These are phyloP conservation scores for Pleurotus tuber-regium DNA, from an alignment of 768 basidiomycete species.

Conservation along the genomic window DNA sequence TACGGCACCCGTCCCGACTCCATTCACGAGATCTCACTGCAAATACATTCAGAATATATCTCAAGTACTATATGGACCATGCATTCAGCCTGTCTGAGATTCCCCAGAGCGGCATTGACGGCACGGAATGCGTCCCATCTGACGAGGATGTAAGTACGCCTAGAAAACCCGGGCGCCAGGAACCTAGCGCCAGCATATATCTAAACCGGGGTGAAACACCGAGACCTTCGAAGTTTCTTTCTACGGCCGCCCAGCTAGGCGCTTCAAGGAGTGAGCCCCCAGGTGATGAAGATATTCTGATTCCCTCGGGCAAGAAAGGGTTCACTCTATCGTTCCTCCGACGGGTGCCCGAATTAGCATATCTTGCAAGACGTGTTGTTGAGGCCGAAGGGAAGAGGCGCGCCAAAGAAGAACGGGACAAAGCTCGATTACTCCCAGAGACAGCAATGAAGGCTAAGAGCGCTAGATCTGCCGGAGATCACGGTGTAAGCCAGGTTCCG, in stretches of 20 bases:
- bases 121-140: too few species aligned
- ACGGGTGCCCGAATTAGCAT: constrained; percentile 69
- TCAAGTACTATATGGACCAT: constrained; percentile 79
- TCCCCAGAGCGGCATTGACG: too few species aligned
- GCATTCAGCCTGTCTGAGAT: constrained; percentile 25
- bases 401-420: constrained; percentile 46
- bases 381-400: constrained; percentile 56
- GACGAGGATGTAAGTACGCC: constrained; percentile 2
- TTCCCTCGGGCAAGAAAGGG: constrained; percentile 30
- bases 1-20: constrained; percentile 73
- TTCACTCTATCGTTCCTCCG: constrained; percentile 76
- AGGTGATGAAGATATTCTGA: neutral
- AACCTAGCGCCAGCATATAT: neutral
- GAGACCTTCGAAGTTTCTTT: neutral
- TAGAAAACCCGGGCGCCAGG: neutral
- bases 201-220: constrained; percentile 7
- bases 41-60: constrained; percentile 70
- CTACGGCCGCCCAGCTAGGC: neutral
- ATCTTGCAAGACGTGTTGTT: constrained; percentile 64
- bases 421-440: constrained; percentile 27
- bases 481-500: constrained; percentile 8
- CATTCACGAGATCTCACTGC: constrained; percentile 65
- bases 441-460: constrained; percentile 13
- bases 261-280: neutral
- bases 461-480: constrained; percentile 1